Evolutionary conservation across 805 yeast species (phyloP), one percentile per base, ranked within the genome.

Genomic region (Candida corydali): DNA sequence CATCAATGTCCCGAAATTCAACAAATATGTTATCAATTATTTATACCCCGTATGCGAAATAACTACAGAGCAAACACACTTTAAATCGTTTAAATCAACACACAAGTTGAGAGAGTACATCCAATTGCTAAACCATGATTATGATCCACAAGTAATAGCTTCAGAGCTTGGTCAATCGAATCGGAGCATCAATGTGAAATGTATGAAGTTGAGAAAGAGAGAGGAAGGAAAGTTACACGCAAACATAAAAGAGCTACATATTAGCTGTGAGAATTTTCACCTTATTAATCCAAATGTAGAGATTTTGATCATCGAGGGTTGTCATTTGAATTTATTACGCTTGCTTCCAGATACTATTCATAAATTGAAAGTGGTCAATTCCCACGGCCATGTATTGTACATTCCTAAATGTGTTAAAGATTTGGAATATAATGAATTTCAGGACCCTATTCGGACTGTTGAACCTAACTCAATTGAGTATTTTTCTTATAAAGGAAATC

Each of bases 401-500:
- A 2, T 30, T 9, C 34, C 34, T 12, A 3, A 7, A 15, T 14
- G 14, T 12, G 16, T 30, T 3, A 15, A 9, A 9, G 34, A 30
- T 30, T 22, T 30, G 3, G 26, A 30, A 22, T 15, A 22, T 9
- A 15, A 4, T 14, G 34, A 30, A 10, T 7, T 14, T 3, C 10
- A 8, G 5, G 8, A 14, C 8, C 22, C 3, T 8, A 12, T 30
- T 4, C 10, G 3, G 3, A 12, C 4, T 15, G 22, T 30, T 5
- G 5, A 20, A 7, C 12, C 4, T 14, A 30, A 32, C 12, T 14
- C 20, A 9, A 15, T 37, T 14, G 11, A 10, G 29, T 26, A 17
- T 6, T 32, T 37, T 19, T 20, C 12, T 8, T 37, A 32, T 19
- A 25, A 28, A 19, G 32, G 36, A 19, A 32, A 29, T 18, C 11